phyloP scores from a whole-genome alignment of 2,329 filamentous ascomycete species.

The Curvularia hawaiiensis region DNA sequence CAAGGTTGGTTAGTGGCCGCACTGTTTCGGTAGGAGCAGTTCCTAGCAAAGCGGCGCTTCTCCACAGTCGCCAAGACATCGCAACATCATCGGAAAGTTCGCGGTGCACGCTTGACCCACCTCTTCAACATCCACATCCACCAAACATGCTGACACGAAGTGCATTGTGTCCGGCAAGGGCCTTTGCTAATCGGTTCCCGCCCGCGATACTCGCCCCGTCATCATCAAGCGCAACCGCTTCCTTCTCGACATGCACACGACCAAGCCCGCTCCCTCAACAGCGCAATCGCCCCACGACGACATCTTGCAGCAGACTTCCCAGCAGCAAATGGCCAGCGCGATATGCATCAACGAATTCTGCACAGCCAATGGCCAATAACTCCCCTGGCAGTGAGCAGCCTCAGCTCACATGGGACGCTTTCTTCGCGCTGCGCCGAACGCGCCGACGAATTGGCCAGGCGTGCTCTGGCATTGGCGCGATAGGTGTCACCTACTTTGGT shows the following conservation, averaged over 20 bases:
- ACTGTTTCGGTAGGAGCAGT: no score
- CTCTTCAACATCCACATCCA: conserved; percentile 1
- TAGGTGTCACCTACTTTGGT: conserved; percentile 66
- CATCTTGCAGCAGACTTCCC: conserved; percentile 13
- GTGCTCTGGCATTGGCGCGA: conserved; percentile 71
- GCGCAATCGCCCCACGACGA: conserved; percentile 20
- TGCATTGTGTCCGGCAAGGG: conserved; percentile 39
- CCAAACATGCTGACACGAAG: conserved; percentile 40
- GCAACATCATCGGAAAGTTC: conserved; percentile 11
- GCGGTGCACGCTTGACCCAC: conserved; percentile 11
- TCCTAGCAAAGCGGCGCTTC: conserved; percentile 2
- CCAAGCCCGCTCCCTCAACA: conserved; percentile 28
- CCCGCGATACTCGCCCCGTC: conserved; percentile 34
- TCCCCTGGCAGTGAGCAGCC: conserved; percentile 21
- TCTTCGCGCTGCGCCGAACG: conserved; percentile 86
- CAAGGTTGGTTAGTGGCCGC: no score
- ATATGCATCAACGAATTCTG: conserved; percentile 32
- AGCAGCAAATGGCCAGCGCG: conserved; percentile 19
- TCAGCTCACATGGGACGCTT: conserved; percentile 76
- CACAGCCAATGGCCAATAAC: conserved; percentile 21
- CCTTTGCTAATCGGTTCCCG: conserved; percentile 36
- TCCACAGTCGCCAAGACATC: conserved; percentile 11
- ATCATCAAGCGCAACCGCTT: conserved; percentile 24
- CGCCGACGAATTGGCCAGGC: conserved; percentile 82
- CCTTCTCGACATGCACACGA: conserved; percentile 39